Evolutionary conservation across 2,329 filamentous ascomycete genomes (phyloP).

Genomic region (Delphinella strobiligena): DNA sequence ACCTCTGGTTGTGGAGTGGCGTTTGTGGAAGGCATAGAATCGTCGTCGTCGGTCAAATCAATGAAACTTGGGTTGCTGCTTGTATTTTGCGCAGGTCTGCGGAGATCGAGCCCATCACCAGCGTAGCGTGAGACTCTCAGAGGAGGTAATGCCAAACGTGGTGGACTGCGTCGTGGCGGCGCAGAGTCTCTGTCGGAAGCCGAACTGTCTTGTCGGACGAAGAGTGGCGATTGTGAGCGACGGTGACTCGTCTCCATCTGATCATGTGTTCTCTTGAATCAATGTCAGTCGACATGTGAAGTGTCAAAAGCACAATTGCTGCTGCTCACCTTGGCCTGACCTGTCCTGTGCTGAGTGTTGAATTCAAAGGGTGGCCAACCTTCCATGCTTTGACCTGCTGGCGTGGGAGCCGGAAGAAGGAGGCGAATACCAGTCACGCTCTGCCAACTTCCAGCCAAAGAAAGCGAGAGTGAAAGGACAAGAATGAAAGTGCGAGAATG

Average conservation of each 20-base stretch:
- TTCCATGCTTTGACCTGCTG: not conserved
- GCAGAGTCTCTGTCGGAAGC: constrained; percentile 1
- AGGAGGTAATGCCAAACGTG: constrained; percentile 3
- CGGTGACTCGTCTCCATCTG: constrained; percentile 5
- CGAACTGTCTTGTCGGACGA: constrained; percentile 15
- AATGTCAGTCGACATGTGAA: not conserved
- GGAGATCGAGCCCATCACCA: constrained; percentile 44
- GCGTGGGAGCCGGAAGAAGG: not conserved
- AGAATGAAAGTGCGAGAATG: not conserved
- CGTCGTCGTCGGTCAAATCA: constrained; percentile 25
- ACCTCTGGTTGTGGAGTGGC: constrained; percentile 7
- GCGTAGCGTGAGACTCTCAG: constrained; percentile 23
- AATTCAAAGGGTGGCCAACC: not conserved
- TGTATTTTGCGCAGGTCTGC: constrained; percentile 28
- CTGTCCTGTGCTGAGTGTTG: not conserved
- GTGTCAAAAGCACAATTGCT: not conserved
- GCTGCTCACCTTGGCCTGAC: not conserved
- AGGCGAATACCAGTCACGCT: not conserved
- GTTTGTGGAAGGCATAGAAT: constrained; percentile 8
- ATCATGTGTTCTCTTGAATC: constrained; percentile 2
- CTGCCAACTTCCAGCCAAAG: not conserved
- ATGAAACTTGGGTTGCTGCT: constrained; percentile 16
- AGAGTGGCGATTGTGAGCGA: constrained; percentile 13
- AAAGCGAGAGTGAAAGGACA: not conserved
- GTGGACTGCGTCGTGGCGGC: constrained; percentile 1